phyloP scores from a whole-genome alignment of 2,329 filamentous ascomycete genomes.

The Sphaerulina vaccinii region DNA sequence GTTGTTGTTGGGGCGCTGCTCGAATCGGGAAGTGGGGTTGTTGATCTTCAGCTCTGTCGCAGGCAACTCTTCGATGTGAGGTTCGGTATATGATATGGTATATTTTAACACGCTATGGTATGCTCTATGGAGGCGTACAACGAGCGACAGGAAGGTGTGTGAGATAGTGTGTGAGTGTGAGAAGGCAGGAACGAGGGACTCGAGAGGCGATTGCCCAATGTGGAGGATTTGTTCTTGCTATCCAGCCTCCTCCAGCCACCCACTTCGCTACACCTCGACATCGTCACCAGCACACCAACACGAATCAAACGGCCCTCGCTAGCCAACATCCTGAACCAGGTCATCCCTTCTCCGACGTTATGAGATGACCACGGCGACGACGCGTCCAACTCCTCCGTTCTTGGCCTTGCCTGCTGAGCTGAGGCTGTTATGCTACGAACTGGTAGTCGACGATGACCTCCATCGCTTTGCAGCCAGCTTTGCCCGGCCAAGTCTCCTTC shows the following conservation, averaged over 20 bases:
- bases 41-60: no score
- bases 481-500: constrained; percentile 11
- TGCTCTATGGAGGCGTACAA: background rate
- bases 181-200: background rate
- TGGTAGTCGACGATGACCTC: constrained; percentile 15
- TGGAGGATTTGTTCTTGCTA: background rate
- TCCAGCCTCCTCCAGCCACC: background rate
- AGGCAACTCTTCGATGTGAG: no score
- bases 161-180: background rate
- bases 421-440: constrained; percentile 14
- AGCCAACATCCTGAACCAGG: background rate
- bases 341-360: background rate
- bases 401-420: constrained; percentile 22
- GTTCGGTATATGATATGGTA: no score
- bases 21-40: background rate
- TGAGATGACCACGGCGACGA: background rate
- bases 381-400: constrained; percentile 8
- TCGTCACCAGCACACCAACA: background rate
- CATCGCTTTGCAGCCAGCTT: constrained; percentile 16
- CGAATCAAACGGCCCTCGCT: background rate
- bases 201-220: background rate
- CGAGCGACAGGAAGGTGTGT: background rate
- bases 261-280: background rate
- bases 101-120: background rate
- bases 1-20: background rate